Conservation (phyloP, 768 basidiomycete species). For the Hericium coralloides region DNA sequence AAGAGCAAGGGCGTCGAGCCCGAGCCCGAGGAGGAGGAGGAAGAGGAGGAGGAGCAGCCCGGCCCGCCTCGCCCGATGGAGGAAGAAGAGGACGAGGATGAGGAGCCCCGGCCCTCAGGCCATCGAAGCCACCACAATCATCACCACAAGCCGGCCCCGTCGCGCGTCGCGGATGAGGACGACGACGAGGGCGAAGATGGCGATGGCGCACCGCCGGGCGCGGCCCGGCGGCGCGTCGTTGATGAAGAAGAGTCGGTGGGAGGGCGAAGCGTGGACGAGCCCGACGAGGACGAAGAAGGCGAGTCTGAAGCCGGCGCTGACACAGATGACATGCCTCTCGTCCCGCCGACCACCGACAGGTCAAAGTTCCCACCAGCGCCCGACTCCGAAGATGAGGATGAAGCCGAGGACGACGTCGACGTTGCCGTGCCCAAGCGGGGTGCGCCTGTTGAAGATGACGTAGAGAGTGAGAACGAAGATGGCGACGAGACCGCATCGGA, state of each 20-base stretch:
- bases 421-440: background rate
- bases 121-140: background rate
- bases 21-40: conserved; percentile 34
- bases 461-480: conserved; percentile 9
- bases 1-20: conserved; percentile 24
- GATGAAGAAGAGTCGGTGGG: conserved; percentile 7
- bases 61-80: conserved; percentile 12
- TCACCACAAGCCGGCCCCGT: background rate
- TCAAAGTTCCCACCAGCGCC: conserved; percentile 19
- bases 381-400: conserved; percentile 27
- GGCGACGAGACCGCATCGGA: conserved; percentile 16
- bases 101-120: conserved; percentile 2
- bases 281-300: conserved; percentile 11
- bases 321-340: conserved; percentile 31
- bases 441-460: conserved; percentile 10
- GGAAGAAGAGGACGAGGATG: conserved; percentile 18
- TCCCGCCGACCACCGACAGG: conserved; percentile 10
- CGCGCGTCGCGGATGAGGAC: background rate
- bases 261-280: conserved; percentile 10
- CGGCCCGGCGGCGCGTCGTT: background rate
- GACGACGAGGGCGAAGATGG: conserved; percentile 9
- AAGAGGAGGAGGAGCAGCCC: conserved; percentile 24
- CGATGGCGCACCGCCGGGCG: background rate
- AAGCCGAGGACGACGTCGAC: conserved; percentile 19
- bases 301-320: conserved; percentile 18